Base-by-base conservation (phyloP, 108 stramenopile species). In the Cyclostephanos tholiformis region DNA sequence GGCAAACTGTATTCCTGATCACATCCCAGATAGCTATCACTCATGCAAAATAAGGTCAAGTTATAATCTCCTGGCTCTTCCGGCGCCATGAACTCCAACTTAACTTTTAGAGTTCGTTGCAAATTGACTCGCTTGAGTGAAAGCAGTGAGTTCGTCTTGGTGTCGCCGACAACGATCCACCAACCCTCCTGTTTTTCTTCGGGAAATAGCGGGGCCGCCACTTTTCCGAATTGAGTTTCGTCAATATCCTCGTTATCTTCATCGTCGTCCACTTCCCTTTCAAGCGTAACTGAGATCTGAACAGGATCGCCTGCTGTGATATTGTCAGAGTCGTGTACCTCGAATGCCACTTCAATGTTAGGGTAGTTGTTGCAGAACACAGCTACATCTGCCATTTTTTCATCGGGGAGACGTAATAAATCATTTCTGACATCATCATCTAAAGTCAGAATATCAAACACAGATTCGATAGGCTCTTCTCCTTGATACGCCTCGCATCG, bases 321-420 rank as follows among this genome's bases (percentile, higher is more conserved):
- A 62, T 92, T 90, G 57, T 96, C 97, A 23, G 84, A 67, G 60
- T 97, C 97, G 51, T 86, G 69, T 16, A 98, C 92, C 60, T 89
- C 77, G 63, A 87, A 97, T n/a, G 85, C 61, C 25, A 99, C 84
- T 27, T 99, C 98, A 38, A 99, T 80, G 58, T 92, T 96, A 0
- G 99, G 99, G 69, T 97, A 99, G 65, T 85, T 87, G 84, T 99
- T 99, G 87, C 98, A 99, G 77, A 99, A 99, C 13, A 86, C 87
- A 12, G 99, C 98, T 38, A 98, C 96, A 69, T 98, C 98, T 27
- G 95, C 96, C 93, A 98, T 95, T 79, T 96, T 87, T 48, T 85
- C 86, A 20, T 95, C 93, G 2, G 95, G 90, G 25, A 99, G 86
- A 69, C 87, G 87, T 23, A 98, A 87, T 26, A 98, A 72, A 51